A percentile compares a stretch with the other conserved stretches of the same genome.
Conservation (phyloP, 1,139 yeast genomes). For the Suhomyces terraborum region DNA sequence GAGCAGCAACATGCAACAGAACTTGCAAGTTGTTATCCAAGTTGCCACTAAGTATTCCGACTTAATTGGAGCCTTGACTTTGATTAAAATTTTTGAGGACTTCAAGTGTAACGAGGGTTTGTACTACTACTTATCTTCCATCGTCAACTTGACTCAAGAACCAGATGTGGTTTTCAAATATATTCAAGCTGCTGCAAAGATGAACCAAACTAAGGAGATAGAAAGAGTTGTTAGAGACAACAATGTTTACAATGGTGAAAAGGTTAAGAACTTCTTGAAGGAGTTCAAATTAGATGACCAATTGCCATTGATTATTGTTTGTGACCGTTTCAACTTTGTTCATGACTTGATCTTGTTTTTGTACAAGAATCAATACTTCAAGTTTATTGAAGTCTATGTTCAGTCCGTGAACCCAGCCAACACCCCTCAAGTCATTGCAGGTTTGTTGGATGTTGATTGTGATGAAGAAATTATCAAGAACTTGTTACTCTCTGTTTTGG, state of each 20-base stretch:
- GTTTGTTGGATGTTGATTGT: conserved; percentile 93
- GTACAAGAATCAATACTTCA: conserved; percentile 93
- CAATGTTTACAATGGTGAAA: conserved; percentile 92
- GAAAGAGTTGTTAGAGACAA: conserved; percentile 95
- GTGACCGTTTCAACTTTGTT: conserved; percentile 88
- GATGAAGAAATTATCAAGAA: conserved; percentile 86
- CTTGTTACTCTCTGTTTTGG: conserved; percentile 81
- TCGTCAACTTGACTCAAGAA: conserved; percentile 92
- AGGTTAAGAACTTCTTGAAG: conserved; percentile 93
- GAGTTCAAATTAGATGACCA: conserved; percentile 94
- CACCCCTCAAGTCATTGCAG: conserved; percentile 97
- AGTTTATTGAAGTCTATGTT: conserved; percentile 95
- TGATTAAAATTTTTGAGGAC: conserved; percentile 91
- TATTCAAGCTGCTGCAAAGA: conserved; percentile 88
- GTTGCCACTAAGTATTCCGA: conserved; percentile 97
- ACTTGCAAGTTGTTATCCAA: conserved; percentile 91
- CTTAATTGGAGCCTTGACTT: conserved; percentile 79
- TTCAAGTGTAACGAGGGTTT: conserved; percentile 91
- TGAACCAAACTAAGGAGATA: conserved; percentile 90
- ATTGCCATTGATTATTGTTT: conserved; percentile 92
- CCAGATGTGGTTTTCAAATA: conserved; percentile 95
- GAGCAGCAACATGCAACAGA: conserved; percentile 78
- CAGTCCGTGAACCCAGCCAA: conserved; percentile 95
- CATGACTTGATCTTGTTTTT: conserved; percentile 91
- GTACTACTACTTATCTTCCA: conserved; percentile 88